Conservation (phyloP, 768 basidiomycete species). For the Termitomyces sp. region DNA sequence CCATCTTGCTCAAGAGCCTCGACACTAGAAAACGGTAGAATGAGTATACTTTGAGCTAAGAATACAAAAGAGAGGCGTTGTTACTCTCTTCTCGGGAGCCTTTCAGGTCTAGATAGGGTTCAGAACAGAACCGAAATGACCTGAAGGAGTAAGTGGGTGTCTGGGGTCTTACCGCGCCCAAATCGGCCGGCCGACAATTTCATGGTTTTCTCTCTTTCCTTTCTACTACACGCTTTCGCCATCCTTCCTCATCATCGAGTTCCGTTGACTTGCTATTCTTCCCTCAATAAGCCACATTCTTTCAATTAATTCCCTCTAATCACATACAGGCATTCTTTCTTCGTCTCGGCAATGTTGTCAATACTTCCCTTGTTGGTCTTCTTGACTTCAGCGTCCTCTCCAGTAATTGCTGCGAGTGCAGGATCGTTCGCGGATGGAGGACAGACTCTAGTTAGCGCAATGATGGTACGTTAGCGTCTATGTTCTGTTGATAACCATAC, state of each 20-base stretch:
- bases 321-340: not conserved
- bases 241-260: not conserved
- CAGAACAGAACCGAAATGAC: not conserved
- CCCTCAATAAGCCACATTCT: not conserved
- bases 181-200: constrained; percentile 1
- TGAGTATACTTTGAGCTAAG: not conserved
- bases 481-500: not conserved
- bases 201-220: constrained; percentile 9
- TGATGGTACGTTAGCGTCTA: constrained; percentile 36
- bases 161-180: not conserved
- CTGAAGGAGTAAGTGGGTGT: not conserved
- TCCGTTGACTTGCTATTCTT: not conserved
- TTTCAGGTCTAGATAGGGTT: not conserved
- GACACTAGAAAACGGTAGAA: not conserved
- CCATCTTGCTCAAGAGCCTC: not conserved
- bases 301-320: constrained; percentile 1
- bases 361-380: constrained; percentile 17
- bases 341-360: constrained; percentile 1
- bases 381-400: constrained; percentile 30
- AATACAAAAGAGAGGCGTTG: not conserved
- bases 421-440: constrained; percentile 45
- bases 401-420: constrained; percentile 28
- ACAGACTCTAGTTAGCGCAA: constrained; percentile 40
- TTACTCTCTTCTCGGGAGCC: not conserved
- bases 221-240: not conserved